These are phyloP conservation scores for Strobilomyces dryophilus DNA, from an alignment of 768 basidiomycete species.

Conservation along the genomic window DNA sequence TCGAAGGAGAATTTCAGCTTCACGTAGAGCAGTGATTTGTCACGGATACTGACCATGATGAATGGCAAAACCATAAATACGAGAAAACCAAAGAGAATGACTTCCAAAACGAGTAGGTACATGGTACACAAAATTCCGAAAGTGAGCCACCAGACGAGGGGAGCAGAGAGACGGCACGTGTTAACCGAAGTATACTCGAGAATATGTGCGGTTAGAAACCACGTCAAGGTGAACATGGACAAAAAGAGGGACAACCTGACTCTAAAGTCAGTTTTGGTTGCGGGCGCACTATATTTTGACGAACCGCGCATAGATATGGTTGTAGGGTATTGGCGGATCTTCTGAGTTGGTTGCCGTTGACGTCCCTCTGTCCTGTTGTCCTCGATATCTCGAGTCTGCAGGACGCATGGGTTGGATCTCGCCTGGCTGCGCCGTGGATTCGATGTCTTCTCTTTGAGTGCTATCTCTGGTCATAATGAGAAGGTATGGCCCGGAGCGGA, in stretches of 20 bases:
- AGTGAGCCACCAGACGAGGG: slow-evolving; percentile 84
- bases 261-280: slow-evolving; percentile 14
- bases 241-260: slow-evolving; percentile 54
- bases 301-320: slow-evolving; percentile 28
- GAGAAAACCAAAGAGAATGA: slow-evolving; percentile 68
- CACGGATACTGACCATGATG: slow-evolving; percentile 54
- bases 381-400: slow-evolving; percentile 15
- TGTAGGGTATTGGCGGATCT: slow-evolving; percentile 23
- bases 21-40: not conserved
- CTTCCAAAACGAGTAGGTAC: slow-evolving; percentile 71
- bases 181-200: slow-evolving; percentile 73
- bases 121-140: slow-evolving; percentile 78
- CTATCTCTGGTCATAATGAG: slow-evolving; percentile 21
- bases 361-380: slow-evolving; percentile 20
- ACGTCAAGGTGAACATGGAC: slow-evolving; percentile 68
- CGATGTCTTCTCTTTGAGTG: slow-evolving; percentile 26
- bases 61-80: slow-evolving; percentile 79
- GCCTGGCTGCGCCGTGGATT: slow-evolving; percentile 25
- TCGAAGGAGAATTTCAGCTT: slow-evolving; percentile 4
- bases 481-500: not conserved
- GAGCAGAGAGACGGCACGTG: slow-evolving; percentile 68
- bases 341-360: slow-evolving; percentile 19
- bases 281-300: not conserved
- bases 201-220: slow-evolving; percentile 82
- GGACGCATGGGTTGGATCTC: slow-evolving; percentile 11